These are phyloP conservation scores for Metschnikowia vanudenii DNA, from an alignment of 805 yeast species.

Conservation along the genomic window DNA sequence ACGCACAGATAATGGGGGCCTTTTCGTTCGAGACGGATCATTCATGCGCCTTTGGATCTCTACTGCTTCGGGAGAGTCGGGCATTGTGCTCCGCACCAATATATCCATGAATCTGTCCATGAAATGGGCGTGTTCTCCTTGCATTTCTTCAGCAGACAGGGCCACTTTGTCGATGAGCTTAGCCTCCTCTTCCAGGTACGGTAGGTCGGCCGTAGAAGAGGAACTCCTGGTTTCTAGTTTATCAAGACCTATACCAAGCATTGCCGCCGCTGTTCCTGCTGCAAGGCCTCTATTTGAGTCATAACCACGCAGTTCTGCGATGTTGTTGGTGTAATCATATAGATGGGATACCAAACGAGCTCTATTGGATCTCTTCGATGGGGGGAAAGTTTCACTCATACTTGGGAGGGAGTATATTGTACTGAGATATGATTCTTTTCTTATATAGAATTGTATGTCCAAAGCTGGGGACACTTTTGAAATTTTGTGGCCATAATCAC, in stretches of 20 bases:
- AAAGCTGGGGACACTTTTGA: too few species aligned
- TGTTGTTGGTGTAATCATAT: slow-evolving; percentile 26
- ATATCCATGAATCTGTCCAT: slow-evolving; percentile 57
- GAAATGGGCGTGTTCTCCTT: slow-evolving; percentile 42
- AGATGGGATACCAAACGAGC: slow-evolving; percentile 17
- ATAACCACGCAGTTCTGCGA: slow-evolving; percentile 25
- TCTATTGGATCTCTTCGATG: slow-evolving; percentile 6
- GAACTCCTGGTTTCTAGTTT: slow-evolving; percentile 8
- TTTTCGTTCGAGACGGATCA: slow-evolving; percentile 44
- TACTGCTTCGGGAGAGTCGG: slow-evolving; percentile 48
- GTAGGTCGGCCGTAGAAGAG: slow-evolving; percentile 1
- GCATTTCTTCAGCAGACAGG: slow-evolving; percentile 30
- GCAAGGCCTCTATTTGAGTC: slow-evolving; percentile 34
- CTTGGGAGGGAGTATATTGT: too few species aligned
- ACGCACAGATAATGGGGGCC: slow-evolving; percentile 58
- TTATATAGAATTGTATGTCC: not conserved
- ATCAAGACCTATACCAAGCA: slow-evolving; percentile 34
- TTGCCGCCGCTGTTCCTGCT: slow-evolving; percentile 38
- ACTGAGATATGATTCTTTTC: not conserved
- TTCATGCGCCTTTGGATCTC: slow-evolving; percentile 40
- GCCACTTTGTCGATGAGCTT: slow-evolving; percentile 29
- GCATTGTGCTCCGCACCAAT: slow-evolving; percentile 49
- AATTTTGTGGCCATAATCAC: too few species aligned
- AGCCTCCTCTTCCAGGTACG: slow-evolving; percentile 29
- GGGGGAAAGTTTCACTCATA: slow-evolving; percentile 9